A percentile compares a stretch with the other conserved stretches of the same genome.
Conservation (phyloP, 441 rosid genomes). For the Populus hybrid region DNA sequence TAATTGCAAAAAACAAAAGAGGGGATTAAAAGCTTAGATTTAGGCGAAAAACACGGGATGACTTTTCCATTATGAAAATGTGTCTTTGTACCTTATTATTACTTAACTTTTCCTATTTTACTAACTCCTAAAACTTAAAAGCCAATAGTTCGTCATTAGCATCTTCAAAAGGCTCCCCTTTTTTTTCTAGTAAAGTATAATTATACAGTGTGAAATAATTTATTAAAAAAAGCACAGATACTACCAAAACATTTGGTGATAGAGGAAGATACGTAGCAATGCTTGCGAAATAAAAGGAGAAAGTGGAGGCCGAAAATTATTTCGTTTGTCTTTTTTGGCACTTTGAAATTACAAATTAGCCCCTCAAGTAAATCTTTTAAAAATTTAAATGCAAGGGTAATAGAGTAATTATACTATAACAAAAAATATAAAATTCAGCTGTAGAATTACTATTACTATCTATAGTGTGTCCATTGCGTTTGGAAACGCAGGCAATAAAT, state of each 20-base stretch:
- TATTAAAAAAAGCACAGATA: slow-evolving; percentile 3
- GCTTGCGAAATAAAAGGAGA: slow-evolving; percentile 19
- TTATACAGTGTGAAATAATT: slow-evolving; percentile 5
- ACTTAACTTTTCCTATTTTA: not conserved
- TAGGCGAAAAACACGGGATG: slow-evolving; percentile 50
- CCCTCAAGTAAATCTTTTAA: too few relatives aligned
- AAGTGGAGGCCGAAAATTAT: too few relatives aligned
- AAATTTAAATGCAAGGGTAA: too few relatives aligned
- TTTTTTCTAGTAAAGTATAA: slow-evolving; percentile 8
- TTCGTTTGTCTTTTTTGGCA: too few relatives aligned
- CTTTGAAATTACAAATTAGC: too few relatives aligned
- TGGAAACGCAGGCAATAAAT: too few relatives aligned
- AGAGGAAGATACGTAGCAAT: not conserved
- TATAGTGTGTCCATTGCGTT: too few relatives aligned
- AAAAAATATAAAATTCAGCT: too few relatives aligned
- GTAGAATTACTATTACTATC: too few relatives aligned
- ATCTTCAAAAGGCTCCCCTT: slow-evolving; percentile 9
- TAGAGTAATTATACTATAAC: too few relatives aligned
- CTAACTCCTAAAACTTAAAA: not conserved
- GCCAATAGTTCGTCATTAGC: not conserved
- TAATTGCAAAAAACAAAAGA: not conserved
- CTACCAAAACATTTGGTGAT: not conserved
- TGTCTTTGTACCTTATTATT: slow-evolving; percentile 16
- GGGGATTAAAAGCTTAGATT: slow-evolving; percentile 36
- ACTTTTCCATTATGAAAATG: slow-evolving; percentile 27